Conservation (phyloP, 495 filamentous ascomycete species). For the Niebla homalea region DNA sequence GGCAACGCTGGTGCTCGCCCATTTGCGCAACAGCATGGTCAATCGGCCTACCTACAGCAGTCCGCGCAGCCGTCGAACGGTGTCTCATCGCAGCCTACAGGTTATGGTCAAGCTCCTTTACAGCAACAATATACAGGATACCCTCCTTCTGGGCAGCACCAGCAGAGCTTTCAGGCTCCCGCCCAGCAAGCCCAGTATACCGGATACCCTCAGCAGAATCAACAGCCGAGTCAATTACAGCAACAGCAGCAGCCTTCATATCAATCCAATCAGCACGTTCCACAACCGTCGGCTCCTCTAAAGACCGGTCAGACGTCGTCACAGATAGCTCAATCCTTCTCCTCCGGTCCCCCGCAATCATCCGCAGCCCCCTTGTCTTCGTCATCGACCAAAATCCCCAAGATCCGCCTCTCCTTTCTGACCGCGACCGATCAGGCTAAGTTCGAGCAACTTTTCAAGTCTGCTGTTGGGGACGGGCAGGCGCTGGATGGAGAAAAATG, state of each 20-base stretch:
- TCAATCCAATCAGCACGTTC: constrained; percentile 31
- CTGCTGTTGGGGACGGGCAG: constrained; percentile 74
- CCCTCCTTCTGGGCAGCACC: constrained; percentile 34
- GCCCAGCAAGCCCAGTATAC: constrained; percentile 51
- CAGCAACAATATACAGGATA: constrained; percentile 40
- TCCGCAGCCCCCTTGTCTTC: constrained; percentile 40
- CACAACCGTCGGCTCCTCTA: constrained; percentile 34
- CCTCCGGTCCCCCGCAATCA: constrained; percentile 33
- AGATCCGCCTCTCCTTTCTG: constrained; percentile 87
- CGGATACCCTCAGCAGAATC: constrained; percentile 35
- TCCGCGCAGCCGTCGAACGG: constrained; percentile 37
- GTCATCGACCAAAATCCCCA: constrained; percentile 64
- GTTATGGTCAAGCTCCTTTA: constrained; percentile 25
- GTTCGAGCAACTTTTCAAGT: constrained; percentile 97
- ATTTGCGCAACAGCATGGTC: constrained; percentile 49
- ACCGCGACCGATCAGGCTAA: constrained; percentile 91
- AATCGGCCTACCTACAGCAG: constrained; percentile 40
- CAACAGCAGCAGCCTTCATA: constrained; percentile 25
- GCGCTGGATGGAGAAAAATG: constrained; percentile 88
- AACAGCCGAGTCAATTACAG: constrained; percentile 2
- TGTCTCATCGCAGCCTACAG: constrained; percentile 38
- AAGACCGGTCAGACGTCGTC: constrained; percentile 66
- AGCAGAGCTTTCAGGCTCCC: constrained; percentile 46
- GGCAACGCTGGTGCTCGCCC: constrained; percentile 62
- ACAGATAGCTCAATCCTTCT: constrained; percentile 80